Percentiles rank a stretch among this genome's conserved stretches.
Evolutionary conservation across 1,284 basidiomycete species (phyloP).

Genomic region (Ustilago hordei): DNA sequence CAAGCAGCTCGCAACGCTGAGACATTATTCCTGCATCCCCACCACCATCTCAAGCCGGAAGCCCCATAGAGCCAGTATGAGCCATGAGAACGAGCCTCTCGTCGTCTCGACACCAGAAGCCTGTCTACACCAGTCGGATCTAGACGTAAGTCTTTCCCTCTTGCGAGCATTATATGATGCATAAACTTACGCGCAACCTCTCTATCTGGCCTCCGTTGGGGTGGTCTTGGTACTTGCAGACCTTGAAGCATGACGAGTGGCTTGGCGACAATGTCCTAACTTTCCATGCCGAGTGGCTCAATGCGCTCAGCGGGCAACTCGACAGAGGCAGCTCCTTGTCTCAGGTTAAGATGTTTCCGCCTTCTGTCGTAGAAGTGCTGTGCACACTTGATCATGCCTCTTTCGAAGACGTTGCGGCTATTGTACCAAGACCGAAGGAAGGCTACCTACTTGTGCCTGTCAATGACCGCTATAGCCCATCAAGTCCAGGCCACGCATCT

Average conservation of each 20-base stretch:
- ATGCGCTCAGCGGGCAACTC: constrained; percentile 22
- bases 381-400: constrained; percentile 32
- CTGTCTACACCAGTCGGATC: constrained; percentile 37
- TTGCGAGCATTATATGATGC: not conserved
- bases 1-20: not conserved
- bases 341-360: constrained; percentile 40
- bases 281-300: constrained; percentile 49
- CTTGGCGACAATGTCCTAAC: constrained; percentile 47
- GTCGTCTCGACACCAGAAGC: constrained; percentile 40
- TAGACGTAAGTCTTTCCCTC: constrained; percentile 20
- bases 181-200: not conserved
- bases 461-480: constrained; percentile 40
- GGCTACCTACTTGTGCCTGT: constrained; percentile 37
- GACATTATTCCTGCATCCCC: not conserved
- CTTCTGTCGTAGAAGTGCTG: constrained; percentile 41
- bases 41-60: not conserved
- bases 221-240: constrained; percentile 10
- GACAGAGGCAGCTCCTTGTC: not conserved
- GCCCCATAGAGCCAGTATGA: constrained; percentile 6
- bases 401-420: constrained; percentile 13
- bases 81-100: constrained; percentile 25
- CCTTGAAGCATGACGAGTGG: constrained; percentile 40
- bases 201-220: not conserved
- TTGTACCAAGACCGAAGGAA: constrained; percentile 28
- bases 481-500: constrained; percentile 15